Base-by-base conservation (phyloP, 345 rosid genomes). In the Noccaea caerulescens region DNA sequence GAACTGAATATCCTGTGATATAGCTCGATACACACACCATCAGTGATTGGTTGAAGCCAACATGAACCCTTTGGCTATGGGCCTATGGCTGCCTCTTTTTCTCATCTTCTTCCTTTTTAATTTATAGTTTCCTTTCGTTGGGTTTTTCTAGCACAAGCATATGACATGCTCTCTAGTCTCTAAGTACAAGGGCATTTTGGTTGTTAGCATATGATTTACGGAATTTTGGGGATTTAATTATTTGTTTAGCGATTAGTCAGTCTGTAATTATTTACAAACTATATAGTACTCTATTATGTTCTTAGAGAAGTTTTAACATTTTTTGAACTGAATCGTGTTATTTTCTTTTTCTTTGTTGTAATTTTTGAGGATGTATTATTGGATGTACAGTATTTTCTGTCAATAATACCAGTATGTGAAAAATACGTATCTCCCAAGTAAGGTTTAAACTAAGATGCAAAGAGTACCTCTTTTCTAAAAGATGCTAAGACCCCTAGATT, bases 41-140 rank as follows among this genome's bases (percentile, higher is more conserved):
- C 83, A 82, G 82, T 93, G 98, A 86, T 86, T 73, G 92, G 96
- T 88, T 82, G 94, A 86, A 88, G 96, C 98, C 96, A n/a, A n/a
- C n/a, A n/a, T n/a, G n/a, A n/a, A n/a, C n/a, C n/a, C n/a, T n/a
- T n/a, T n/a, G n/a, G n/a, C n/a, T n/a, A n/a, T n/a, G 2, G 23
- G 23, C 23, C 23, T 20, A 20, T 20, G 23, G 23, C 23, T 20
- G 23, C 61, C 61, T 56, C 44, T 56, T 56, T 56, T 56, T 56
- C 25, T 55, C 41, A 11, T 14, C 23, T 23, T 16, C 27, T 39
- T 10, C n/a, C 10, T 39, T 39, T 9, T 10, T 10, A 3, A 39
- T 39, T 10, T 34, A 10, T 39, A 39, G 10, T 39, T 9, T 39
- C 10, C 43, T 39, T 12, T 10, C 43, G 10, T 52, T 30, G 9